Percentiles rank a stretch among this genome's conserved stretches.
Evolutionary conservation across 2,329 filamentous ascomycete genomes (phyloP).

Genomic region (Nothomitra cinnamomea): DNA sequence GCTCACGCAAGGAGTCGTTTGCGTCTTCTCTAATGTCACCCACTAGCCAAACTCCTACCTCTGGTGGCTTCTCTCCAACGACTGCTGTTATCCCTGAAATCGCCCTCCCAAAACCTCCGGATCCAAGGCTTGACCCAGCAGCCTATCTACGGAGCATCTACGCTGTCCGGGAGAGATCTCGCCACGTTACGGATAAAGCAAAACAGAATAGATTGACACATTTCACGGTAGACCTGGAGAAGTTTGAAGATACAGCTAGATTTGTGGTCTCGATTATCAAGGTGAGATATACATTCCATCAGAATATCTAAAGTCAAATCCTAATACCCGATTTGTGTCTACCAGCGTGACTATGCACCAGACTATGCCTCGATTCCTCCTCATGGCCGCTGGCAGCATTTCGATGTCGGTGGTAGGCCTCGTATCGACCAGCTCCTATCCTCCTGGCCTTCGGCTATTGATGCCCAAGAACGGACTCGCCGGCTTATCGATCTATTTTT

Average conservation of each 20-base stretch:
- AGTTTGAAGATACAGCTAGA: slow-evolving; percentile 65
- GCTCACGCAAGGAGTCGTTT: slow-evolving; percentile 24
- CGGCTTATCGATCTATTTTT: slow-evolving; percentile 64
- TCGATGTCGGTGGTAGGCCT: slow-evolving; percentile 62
- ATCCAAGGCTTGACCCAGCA: slow-evolving; percentile 73
- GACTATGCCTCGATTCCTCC: slow-evolving; percentile 60
- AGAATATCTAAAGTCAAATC: not conserved
- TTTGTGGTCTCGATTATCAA: slow-evolving; percentile 93
- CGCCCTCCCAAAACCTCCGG: slow-evolving; percentile 67
- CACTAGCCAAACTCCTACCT: slow-evolving; percentile 11
- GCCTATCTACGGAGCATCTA: slow-evolving; percentile 83
- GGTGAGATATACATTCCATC: slow-evolving; percentile 33
- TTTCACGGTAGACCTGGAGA: slow-evolving; percentile 75
- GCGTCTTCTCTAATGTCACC: slow-evolving; percentile 31
- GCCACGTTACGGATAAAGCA: slow-evolving; percentile 59
- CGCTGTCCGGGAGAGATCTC: slow-evolving; percentile 66
- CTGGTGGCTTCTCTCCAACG: slow-evolving; percentile 25
- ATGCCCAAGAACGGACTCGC: slow-evolving; percentile 56
- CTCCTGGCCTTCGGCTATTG: slow-evolving; percentile 50
- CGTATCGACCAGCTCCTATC: slow-evolving; percentile 53
- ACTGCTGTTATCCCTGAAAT: slow-evolving; percentile 48
- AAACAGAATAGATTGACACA: slow-evolving; percentile 62
- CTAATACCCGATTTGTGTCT: slow-evolving; percentile 1
- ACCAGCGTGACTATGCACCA: slow-evolving; percentile 49
- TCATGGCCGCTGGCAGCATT: slow-evolving; percentile 77